Evolutionary conservation across 768 basidiomycete genomes (phyloP), one percentile per base, ranked within the genome.

Genomic region (Cubamyces lactineus): DNA sequence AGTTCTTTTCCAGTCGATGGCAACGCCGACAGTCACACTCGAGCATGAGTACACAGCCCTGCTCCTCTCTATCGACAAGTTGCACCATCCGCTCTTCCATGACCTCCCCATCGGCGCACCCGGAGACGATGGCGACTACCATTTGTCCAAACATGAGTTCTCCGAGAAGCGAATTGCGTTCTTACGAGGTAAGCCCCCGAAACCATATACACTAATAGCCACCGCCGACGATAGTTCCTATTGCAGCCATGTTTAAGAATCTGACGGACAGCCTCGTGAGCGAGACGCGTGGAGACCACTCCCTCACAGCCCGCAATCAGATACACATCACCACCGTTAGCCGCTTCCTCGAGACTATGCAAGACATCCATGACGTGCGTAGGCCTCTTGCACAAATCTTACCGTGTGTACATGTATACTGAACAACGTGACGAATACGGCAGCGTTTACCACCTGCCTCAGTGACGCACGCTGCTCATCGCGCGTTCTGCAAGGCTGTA

Each of bases 1-100:
- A 16, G 76, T 84, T 9, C 71, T 91, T 23, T 74, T 90, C 34
- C 76, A 80, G 59, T 78, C 81, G 8, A 67, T 88, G 15, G 80
- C 83, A 7, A 80, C 84, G 1, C 71, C 74, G 26, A 72, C 77
- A 49, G 65, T 80, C 23, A 81, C 80, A 0, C 76, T 84, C 24
- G 88, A 89, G 69, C 82, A 83, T 57, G 80, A 86, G 61, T 91
- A 85, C 62, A 70, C 83, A 11, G 75, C 82, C 2, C 68, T 81
- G 26, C 67, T 92, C n/a, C 74, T 91, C 38, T 80, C 82, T 9
- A 75, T 86, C n/a, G 86, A 85, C 58, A 78, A 79, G 40, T 69
- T 82, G 11, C 80, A 75, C 11, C 86, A 91, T 70, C 79, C 82
- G 4, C 70, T 86, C 7, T 69, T 87, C 41, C 72, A 64, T 17